Evolutionary conservation across 208 protist species (phyloP).

Genomic region (Herpetomonas muscarum): DNA sequence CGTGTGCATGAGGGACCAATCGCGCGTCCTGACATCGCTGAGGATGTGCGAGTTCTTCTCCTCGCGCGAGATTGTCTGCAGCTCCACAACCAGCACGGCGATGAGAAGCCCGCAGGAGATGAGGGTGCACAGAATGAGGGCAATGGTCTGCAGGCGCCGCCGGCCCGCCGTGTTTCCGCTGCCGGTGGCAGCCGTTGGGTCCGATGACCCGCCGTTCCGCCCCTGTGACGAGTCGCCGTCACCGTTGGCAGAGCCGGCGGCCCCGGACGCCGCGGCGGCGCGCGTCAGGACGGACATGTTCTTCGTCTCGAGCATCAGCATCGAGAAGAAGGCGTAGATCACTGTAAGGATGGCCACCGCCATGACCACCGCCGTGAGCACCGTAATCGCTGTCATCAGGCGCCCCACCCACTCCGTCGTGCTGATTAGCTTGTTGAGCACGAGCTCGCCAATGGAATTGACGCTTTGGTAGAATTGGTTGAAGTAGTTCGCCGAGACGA

Average conservation of each 20-base stretch:
- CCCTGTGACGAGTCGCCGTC: background rate
- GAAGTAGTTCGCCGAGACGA: background rate
- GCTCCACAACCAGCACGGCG: slow-evolving; percentile 5
- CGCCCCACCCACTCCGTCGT: background rate
- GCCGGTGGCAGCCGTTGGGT: background rate
- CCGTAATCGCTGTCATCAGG: background rate
- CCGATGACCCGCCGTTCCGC: background rate
- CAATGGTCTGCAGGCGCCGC: background rate
- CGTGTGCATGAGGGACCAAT: slow-evolving; percentile 4
- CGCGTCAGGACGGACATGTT: background rate
- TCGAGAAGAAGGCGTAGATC: slow-evolving; percentile 1
- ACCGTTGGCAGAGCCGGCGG: no score
- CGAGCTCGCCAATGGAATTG: background rate
- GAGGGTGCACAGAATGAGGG: slow-evolving; percentile 4
- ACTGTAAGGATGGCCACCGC: background rate
- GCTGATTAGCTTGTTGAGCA: background rate
- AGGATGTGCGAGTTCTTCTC: slow-evolving; percentile 5
- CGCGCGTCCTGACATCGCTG: background rate
- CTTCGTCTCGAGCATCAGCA: slow-evolving; percentile 3
- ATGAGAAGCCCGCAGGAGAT: background rate
- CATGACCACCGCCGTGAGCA: slow-evolving; percentile 1
- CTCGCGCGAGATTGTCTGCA: background rate
- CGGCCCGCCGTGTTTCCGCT: background rate
- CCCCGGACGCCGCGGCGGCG: no score
- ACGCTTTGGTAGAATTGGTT: background rate